A percentile compares a stretch with the other conserved stretches of the same genome.
Conservation (phyloP, 1,139 yeast species). For the Kurtzmaniella quercitrusa region DNA sequence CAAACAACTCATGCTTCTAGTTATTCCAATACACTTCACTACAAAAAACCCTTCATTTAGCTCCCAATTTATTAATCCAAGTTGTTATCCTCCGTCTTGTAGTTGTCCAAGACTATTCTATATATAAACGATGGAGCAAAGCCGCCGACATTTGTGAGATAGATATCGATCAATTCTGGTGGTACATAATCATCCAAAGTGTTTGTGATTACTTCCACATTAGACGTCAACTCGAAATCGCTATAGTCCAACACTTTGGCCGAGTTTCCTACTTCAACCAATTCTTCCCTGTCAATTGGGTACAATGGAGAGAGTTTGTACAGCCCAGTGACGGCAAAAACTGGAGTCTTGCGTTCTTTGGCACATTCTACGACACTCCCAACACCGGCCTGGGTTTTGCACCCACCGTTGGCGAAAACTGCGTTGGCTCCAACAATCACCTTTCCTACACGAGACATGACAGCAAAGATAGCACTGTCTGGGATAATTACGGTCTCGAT, state of each 20-base stretch:
- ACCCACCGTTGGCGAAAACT: constrained; percentile 95
- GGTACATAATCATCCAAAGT: constrained; percentile 91
- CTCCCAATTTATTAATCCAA: constrained; percentile 38
- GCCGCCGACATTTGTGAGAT: constrained; percentile 93
- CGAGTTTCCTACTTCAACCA: constrained; percentile 92
- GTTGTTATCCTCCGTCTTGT: constrained; percentile 77
- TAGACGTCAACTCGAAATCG: constrained; percentile 59
- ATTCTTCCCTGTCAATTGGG: constrained; percentile 84
- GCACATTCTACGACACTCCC: constrained; percentile 96
- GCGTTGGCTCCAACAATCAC: constrained; percentile 90
- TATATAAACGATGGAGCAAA: constrained; percentile 95
- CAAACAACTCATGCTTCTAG: too few relatives aligned
- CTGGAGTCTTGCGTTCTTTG: constrained; percentile 90
- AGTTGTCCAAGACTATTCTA: constrained; percentile 91
- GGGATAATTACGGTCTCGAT: constrained; percentile 91
- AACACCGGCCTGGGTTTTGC: constrained; percentile 85
- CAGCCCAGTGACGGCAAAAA: constrained; percentile 90
- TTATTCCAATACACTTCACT: too few relatives aligned
- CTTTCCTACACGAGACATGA: constrained; percentile 96
- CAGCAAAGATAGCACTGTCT: constrained; percentile 88
- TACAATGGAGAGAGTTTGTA: constrained; percentile 91
- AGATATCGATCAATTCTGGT: constrained; percentile 92
- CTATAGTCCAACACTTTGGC: constrained; percentile 75
- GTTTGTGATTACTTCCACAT: constrained; percentile 76
- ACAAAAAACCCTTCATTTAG: too few relatives aligned